Evolutionary conservation across 2,329 filamentous ascomycete genomes (phyloP), one percentile per base, ranked within the genome.

Genomic region (Paraphoma sp.): DNA sequence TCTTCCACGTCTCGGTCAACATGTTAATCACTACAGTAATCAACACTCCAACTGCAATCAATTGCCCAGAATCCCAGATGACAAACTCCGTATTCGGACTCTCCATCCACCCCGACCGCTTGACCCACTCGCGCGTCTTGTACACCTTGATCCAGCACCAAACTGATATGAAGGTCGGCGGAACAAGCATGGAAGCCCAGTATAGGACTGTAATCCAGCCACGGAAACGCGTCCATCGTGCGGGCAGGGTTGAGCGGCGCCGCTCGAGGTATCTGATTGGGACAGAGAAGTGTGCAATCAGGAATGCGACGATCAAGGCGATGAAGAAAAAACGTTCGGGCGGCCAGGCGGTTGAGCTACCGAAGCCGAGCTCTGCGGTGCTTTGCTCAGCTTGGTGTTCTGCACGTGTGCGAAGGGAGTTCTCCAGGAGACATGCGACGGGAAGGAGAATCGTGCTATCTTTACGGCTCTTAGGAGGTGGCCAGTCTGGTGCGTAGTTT

Each of bases 91-190:
- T 28, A 16, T 53, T 53, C 8, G 51, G 51, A 11, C 9, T 16
- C 6, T 16, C 44, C 36, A 53, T 53, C 51, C 51, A 53, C 8
- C 51, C 51, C 16, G 51, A 53, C 11, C 23, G 18, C 28, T 43
- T 47, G 33, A 53, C 51, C 51, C 51, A 53, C 11, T 36, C 51
- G 6, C 51, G 36, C 36, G 45, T 43, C 17, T 48, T 3, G 38
- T 53, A 53, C 38, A 53, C 51, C 11, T 45, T 18, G n/a, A 43
- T 42, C 51, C 51, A 53, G 16, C 51, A 53, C 44, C 33, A 47
- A 3, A 43, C 44, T 2, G 44, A 43, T 31, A 45, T 48, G 12
- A 53, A 30, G 6, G 51, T 53, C 3, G 51, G 51, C 6, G 51
- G 51, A 18, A 48, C n/a, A 10, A 53, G 29, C 51, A 53, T 53